Evolutionary conservation across 2,329 filamentous ascomycete species (phyloP).

Genomic region (Tolypocladium endophyticum): DNA sequence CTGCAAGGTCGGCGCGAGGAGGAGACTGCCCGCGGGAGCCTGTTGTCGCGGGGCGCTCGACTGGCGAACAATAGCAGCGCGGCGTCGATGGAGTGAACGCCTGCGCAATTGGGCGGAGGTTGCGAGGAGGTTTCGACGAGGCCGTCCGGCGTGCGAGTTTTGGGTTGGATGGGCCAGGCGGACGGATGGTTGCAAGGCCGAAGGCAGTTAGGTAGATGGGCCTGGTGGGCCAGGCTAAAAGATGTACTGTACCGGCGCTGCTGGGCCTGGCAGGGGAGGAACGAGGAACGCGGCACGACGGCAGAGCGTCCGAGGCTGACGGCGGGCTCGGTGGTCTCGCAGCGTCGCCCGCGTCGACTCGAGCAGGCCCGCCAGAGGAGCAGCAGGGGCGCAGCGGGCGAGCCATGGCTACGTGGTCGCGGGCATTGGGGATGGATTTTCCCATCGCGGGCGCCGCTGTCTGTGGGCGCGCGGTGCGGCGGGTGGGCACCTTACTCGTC

Average conservation of each 20-base stretch:
- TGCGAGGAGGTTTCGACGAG: not conserved
- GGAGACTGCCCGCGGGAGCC: not conserved
- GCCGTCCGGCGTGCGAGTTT: not conserved
- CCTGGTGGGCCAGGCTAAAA: slow-evolving; percentile 5
- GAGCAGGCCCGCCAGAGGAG: not conserved
- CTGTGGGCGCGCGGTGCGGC: not conserved
- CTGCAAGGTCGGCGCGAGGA: not conserved
- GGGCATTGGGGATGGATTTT: not conserved
- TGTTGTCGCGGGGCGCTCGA: not conserved
- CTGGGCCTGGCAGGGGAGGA: not conserved
- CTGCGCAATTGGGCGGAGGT: not conserved
- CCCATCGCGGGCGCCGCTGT: not conserved
- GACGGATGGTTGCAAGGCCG: not conserved
- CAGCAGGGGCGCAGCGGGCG: not conserved
- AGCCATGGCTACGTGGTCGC: not conserved
- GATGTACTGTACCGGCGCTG: not conserved
- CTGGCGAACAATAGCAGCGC: not conserved
- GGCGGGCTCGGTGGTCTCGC: not conserved
- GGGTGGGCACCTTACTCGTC: not conserved
- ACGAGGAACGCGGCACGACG: not conserved
- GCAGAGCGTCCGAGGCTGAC: not conserved
- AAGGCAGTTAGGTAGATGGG: not conserved
- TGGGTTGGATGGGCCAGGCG: slow-evolving; percentile 1
- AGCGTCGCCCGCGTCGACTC: not conserved
- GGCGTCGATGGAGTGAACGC: not conserved